Evolutionary conservation across 352 stramenopile genomes (phyloP).

Genomic region (Globisporangium nodosum): DNA sequence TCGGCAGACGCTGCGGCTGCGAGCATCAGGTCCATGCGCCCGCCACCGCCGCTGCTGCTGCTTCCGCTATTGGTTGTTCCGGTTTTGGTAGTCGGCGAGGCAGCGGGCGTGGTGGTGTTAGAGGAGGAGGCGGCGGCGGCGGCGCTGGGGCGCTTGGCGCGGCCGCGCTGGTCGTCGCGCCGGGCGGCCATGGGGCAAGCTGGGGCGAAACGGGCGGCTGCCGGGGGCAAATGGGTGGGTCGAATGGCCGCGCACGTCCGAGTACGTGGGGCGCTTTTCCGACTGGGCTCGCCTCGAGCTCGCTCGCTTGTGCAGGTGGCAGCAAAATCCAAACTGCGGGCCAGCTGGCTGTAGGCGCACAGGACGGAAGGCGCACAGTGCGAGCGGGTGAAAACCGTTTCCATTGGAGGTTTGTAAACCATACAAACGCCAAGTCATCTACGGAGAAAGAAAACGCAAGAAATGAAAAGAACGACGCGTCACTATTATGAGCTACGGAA

Average conservation of each 20-base stretch:
- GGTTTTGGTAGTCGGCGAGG: not conserved
- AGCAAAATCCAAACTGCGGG: conserved; percentile 45
- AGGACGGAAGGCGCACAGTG: no score
- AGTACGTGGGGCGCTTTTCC: no score
- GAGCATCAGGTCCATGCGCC: conserved; percentile 45
- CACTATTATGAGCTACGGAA: not conserved
- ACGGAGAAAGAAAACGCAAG: not conserved
- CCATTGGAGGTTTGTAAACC: no score
- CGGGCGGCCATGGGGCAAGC: not conserved
- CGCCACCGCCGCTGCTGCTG: conserved; percentile 3
- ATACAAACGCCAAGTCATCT: not conserved
- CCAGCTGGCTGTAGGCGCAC: no score
- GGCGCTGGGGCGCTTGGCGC: conserved; percentile 20
- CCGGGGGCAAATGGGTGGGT: no score
- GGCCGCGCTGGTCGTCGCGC: conserved; percentile 33
- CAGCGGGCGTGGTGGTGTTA: not conserved
- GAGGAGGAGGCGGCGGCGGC: not conserved
- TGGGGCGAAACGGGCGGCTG: not conserved
- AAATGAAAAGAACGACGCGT: not conserved
- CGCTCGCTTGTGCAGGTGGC: conserved; percentile 5
- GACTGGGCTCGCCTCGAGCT: not conserved
- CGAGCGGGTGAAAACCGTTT: not conserved
- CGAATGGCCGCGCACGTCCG: no score
- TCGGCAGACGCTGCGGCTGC: conserved; percentile 11
- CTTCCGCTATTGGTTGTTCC: not conserved